Percentiles rank a stretch among this genome's conserved stretches.
phyloP scores from a whole-genome alignment of 2,329 filamentous ascomycete genomes.

The Aspergillus luchuensis region DNA sequence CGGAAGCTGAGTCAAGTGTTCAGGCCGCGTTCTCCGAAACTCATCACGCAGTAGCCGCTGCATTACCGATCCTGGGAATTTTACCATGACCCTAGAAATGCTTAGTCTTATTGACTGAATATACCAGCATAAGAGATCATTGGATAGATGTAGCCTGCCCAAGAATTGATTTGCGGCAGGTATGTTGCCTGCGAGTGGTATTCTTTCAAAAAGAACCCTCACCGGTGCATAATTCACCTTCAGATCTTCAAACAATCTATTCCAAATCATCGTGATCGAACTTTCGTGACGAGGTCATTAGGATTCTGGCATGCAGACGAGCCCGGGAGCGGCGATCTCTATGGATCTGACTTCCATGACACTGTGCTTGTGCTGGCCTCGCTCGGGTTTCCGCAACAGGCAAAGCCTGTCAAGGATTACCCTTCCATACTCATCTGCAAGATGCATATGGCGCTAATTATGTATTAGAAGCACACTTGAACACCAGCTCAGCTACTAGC shows the following conservation, averaged over 20 bases:
- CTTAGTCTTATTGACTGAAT: too few species aligned
- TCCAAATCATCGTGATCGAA: too few species aligned
- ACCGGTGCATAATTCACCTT: too few species aligned
- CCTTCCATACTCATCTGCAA: background rate
- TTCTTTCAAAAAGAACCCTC: too few species aligned
- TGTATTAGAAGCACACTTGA: background rate
- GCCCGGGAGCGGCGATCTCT: background rate
- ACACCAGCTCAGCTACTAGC: background rate
- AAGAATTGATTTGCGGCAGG: too few species aligned
- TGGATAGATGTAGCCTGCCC: background rate
- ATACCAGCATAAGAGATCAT: too few species aligned
- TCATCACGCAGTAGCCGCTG: background rate
- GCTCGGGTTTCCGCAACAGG: background rate
- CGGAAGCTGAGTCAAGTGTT: background rate
- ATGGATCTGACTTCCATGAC: background rate
- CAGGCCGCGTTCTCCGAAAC: background rate
- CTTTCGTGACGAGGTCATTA: too few species aligned
- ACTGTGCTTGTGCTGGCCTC: background rate
- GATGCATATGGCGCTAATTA: background rate
- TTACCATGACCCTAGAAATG: background rate
- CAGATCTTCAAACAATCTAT: too few species aligned
- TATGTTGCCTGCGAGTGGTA: background rate
- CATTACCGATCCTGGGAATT: background rate
- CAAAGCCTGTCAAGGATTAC: background rate
- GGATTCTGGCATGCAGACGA: background rate